These are phyloP conservation scores for Omphalotus guepiniiformis DNA, from an alignment of 768 basidiomycete species.

Conservation along the genomic window DNA sequence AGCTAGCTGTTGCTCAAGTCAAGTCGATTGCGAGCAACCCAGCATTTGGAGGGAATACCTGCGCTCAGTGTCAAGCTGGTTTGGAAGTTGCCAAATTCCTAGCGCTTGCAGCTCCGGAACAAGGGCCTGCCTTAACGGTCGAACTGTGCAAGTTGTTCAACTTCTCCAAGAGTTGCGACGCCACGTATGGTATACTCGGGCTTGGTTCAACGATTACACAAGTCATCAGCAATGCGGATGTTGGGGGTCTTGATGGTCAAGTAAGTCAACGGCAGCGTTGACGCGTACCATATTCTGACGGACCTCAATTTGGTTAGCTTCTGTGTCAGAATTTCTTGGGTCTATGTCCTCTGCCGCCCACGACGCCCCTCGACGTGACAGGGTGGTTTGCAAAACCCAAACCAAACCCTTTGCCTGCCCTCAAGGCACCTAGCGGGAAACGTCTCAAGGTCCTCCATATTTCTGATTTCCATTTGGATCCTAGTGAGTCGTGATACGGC, in stretches of 20 bases:
- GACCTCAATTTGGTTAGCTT: constrained; percentile 30
- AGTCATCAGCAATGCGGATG: constrained; percentile 66
- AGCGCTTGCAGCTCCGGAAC: constrained; percentile 55
- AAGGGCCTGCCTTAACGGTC: constrained; percentile 54
- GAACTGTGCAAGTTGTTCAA: constrained; percentile 58
- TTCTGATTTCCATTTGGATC: constrained; percentile 77
- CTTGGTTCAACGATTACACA: constrained; percentile 65
- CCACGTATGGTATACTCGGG: constrained; percentile 40
- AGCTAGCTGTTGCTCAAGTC: constrained; percentile 53
- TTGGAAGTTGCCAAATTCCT: constrained; percentile 65
- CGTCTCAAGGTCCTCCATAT: constrained; percentile 70
- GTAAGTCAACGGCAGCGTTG: constrained; percentile 27
- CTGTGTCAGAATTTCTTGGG: constrained; percentile 58
- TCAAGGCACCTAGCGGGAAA: constrained; percentile 57
- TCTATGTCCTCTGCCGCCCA: constrained; percentile 52
- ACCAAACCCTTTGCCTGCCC: constrained; percentile 58
- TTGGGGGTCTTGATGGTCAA: constrained; percentile 71
- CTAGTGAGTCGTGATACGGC: constrained; percentile 37
- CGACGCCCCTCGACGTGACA: constrained; percentile 57
- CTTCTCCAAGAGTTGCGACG: constrained; percentile 47
- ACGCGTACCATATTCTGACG: not conserved
- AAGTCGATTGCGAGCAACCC: constrained; percentile 51
- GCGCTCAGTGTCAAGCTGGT: constrained; percentile 56
- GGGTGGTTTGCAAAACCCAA: constrained; percentile 77
- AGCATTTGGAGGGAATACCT: constrained; percentile 47